Base-by-base conservation (phyloP, 192 early-diverging fungal genomes). In the Linnemannia hyalina region DNA sequence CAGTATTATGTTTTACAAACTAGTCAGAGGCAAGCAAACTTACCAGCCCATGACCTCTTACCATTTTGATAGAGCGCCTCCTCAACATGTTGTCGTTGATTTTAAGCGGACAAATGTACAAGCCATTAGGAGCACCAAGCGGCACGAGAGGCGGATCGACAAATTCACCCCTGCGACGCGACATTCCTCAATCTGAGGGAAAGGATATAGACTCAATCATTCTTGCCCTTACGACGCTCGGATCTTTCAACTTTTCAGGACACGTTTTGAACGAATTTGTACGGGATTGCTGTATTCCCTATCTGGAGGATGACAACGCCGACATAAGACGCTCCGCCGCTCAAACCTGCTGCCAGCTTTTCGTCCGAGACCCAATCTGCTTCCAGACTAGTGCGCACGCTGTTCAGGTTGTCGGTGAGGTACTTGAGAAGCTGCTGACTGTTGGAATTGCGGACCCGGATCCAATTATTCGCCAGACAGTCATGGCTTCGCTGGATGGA, bases 401-500 rank as follows among this genome's bases (percentile, higher is more conserved):
- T 8, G 91, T 96, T 73, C 93, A 97, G 83, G 92, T 98, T 13
- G 94, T 97, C 1, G 92, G 94, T 32, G 96, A 98, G 65, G 94
- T 98, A 1, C 90, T 98, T n/a, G 96, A 98, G 86, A 95, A 94
- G 74, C 91, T 99, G 18, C 88, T 99, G 72, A 93, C 94, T 9
- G 96, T 96, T 15, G 98, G 96, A 26, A 96, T 98, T 74, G 95
- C 97, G 1, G 98, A 99, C 77, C 89, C 89, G 6, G 96, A 97
- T 74, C 89, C 95, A 1, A 80, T 81, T 6, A 97, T 97, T 57
- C 89, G 97, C 44, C 91, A 94, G 76, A 94, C 95, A 11, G 97
- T 97, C 7, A 89, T 97, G 26, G 92, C 91, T 10, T 96, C 95
- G 36, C 88, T 99, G 40, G 95, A 94, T 75, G 92, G 93, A 23